Percentiles rank a stretch among this genome's conserved stretches.
Evolutionary conservation across 805 yeast species (phyloP).

Genomic region (Hanseniaspora vineae): DNA sequence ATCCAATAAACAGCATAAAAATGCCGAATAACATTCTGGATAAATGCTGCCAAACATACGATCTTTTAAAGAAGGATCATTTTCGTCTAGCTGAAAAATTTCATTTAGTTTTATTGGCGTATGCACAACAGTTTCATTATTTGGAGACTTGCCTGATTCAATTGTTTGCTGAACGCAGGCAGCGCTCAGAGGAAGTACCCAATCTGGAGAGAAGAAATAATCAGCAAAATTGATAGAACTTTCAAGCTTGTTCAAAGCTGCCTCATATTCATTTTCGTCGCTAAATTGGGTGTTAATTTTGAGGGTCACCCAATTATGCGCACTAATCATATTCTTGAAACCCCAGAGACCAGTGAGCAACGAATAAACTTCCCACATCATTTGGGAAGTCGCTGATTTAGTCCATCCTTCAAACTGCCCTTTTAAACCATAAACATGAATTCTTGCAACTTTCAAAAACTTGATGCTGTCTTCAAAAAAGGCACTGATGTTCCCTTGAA

Average conservation of each 20-base stretch:
- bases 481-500: not conserved
- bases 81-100: not conserved
- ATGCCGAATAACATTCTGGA: not conserved
- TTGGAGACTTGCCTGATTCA: not conserved
- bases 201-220: not conserved
- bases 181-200: not conserved
- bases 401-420: not conserved
- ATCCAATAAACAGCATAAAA: not conserved
- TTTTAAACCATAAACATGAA: not conserved
- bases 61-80: not conserved
- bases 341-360: not conserved
- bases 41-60: not conserved
- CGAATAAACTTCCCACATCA: not conserved
- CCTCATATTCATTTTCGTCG: too few relatives aligned
- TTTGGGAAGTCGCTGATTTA: not conserved
- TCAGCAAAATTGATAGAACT: not conserved
- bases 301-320: not conserved
- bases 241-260: too few relatives aligned
- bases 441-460: not conserved
- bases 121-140: not conserved
- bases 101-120: not conserved
- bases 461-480: not conserved
- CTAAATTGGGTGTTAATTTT: too few relatives aligned
- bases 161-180: not conserved
- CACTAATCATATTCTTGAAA: not conserved